Base-by-base conservation (phyloP, 306 rosid genomes). In the Chamaecrista fasciculata region DNA sequence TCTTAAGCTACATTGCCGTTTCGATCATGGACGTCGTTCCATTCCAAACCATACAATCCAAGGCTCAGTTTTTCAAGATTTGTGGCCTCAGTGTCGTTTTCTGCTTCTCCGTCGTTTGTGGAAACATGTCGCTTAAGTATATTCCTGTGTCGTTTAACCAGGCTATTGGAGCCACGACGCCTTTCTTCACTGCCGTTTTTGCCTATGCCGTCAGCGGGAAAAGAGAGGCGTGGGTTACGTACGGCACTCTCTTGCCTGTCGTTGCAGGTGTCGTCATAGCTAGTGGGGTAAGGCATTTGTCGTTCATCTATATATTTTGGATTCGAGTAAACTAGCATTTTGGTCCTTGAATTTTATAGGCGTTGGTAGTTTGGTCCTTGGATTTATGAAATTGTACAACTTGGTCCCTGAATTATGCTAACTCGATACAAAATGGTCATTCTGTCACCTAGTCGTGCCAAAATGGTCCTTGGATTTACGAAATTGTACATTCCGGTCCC, bases 81-180 rank as follows among this genome's bases (percentile, higher is more conserved):
- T 48, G 66, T 16, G 78, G 47, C 0, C 56, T 82, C 6, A 51
- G 80, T 16, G 53, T 78, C 20, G 80, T 78, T 39, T 82, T 82
- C 65, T 69, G 80, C 36, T 77, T 82, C 72, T 82, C 83, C 0
- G 80, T 82, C 14, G 83, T 82, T 25, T 82, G 82, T n/a, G 86
- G 83, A 4, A 82, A 82, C 29, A 21, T 77, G 37, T 81, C 85
- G 8, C 74, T 81, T 0, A 70, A 58, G 39, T 82, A 69, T 40
- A 77, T 82, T 4, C 80, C 86, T 0, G 86, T 82, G 69, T 78
- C 86, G 52, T 82, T 82, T 65, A 82, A 82, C 26, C 86, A 82
- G 31, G 83, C 86, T 5, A 52, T 82, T 18, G 82, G 83, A 0
- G 80, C 85, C 26, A 81, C 85, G 6, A 81, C 82, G 0, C 82